Conservation (phyloP, 2,329 filamentous ascomycete species). For the Paraconiothyrium brasiliense region DNA sequence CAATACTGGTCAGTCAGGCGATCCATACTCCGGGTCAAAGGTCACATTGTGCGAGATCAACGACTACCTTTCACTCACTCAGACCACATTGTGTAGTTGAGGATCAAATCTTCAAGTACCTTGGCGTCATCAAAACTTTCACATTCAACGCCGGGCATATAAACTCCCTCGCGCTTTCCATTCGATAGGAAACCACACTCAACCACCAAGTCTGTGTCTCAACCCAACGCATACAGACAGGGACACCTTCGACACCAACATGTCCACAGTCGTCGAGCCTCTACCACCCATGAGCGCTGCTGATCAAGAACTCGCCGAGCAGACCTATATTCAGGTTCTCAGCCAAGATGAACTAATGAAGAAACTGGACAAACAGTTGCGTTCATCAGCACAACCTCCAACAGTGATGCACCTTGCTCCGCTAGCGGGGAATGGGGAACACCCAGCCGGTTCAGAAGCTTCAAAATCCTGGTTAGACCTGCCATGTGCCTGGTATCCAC, state of each 20-base stretch:
- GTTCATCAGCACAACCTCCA: neutral
- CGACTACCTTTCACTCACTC: too few relatives aligned
- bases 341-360: neutral
- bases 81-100: too few relatives aligned
- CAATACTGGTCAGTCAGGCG: too few relatives aligned
- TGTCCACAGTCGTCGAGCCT: neutral
- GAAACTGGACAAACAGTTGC: neutral
- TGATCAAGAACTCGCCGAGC: neutral
- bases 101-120: too few relatives aligned
- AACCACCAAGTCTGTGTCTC: neutral
- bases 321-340: neutral
- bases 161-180: neutral
- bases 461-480: too few relatives aligned
- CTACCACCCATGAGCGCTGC: neutral
- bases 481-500: neutral
- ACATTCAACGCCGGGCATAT: neutral
- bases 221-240: neutral
- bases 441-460: neutral
- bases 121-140: neutral
- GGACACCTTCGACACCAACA: neutral
- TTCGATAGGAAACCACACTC: neutral
- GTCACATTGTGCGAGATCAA: too few relatives aligned
- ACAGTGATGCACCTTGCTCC: neutral
- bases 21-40: too few relatives aligned
- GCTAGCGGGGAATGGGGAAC: neutral